Base-by-base conservation (phyloP, 2,329 filamentous ascomycete species). In the Cercospora canescens region DNA sequence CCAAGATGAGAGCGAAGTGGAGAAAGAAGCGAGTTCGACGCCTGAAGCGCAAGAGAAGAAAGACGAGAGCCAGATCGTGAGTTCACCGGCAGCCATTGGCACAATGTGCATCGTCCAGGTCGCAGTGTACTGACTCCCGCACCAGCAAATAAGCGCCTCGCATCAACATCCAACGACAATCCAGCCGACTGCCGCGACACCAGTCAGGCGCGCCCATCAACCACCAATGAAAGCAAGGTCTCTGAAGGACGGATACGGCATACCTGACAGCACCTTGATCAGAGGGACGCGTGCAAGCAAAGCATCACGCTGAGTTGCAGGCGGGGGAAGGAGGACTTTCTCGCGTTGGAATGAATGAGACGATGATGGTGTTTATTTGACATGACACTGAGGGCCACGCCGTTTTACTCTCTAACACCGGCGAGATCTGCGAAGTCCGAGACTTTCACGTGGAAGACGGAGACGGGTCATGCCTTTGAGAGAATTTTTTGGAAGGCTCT, bases 1-100 rank as follows among this genome's bases (percentile, higher is more conserved):
- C 81, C 76, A 84, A 82, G 82, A 90, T 90, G 88, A 90, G 94
- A 95, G 94, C 93, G 82, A 98, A 98, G 89, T 98, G 95, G 95
- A 95, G 94, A 89, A 99, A 99, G 92, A 99, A 99, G 94, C 89
- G 95, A 84, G 94, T 97, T 86, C 89, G 95, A 80, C 91, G 95
- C 85, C 93, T 99, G 84, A 98, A 98, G 91, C 91, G 94, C 83
- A 99, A 99, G 94, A 93, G 95, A 87, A 96, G 95, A 93, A 99
- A 99, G 94, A 97, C 95, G 86, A 90, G 95, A 83, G 95, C 94
- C 79, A 87, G 95, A 87, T 94, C 90, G 95, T 98, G 88, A 88
- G 93, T 84, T 60, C 52, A 28, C 32, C 14, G 8, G 5, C 50
- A 50, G 35, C 52, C 48, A 64, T 59, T 60, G 35, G 21, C 61